Percentiles rank a stretch among this genome's conserved stretches.
These are phyloP conservation scores for Harringtonia lauricola DNA, from an alignment of 2,329 filamentous ascomycete species.

Conservation along the genomic window DNA sequence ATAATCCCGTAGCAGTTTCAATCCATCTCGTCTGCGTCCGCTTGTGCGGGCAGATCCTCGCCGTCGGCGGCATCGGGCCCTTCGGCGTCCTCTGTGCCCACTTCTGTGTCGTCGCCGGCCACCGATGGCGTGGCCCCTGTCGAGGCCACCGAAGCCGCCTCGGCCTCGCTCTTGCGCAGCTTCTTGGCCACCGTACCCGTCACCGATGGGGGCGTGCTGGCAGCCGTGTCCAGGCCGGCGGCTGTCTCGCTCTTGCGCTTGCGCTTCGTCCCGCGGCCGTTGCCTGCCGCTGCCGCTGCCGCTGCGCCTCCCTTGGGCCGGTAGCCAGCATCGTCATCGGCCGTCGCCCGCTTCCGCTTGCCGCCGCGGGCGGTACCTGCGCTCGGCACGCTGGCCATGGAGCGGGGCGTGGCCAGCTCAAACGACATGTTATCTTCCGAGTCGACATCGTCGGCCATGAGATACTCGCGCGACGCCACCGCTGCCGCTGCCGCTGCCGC, in stretches of 20 bases:
- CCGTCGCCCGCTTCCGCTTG: conserved; percentile 35
- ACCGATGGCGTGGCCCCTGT: too few species aligned
- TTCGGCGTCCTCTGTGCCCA: too few species aligned
- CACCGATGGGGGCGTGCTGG: conserved; percentile 18
- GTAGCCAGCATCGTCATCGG: conserved; percentile 48
- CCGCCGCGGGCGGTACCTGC: conserved; percentile 22
- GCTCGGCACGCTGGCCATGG: conserved; percentile 2
- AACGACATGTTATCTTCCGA: conserved; percentile 12
- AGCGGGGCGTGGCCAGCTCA: conserved; percentile 7
- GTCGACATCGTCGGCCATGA: conserved; percentile 15
- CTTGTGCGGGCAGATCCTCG: too few species aligned
- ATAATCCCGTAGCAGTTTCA: too few species aligned
- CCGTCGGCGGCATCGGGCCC: too few species aligned
- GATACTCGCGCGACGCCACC: neutral
- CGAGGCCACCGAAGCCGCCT: too few species aligned
- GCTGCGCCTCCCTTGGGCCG: conserved; percentile 41
- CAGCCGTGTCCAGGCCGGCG: conserved; percentile 4
- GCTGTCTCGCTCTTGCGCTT: conserved; percentile 51
- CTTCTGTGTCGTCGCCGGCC: too few species aligned
- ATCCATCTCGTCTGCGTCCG: too few species aligned
- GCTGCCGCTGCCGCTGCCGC: conserved; percentile 4
- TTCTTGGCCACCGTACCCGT: conserved; percentile 9
- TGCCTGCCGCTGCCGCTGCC: conserved; percentile 13
- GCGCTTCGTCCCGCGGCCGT: conserved; percentile 41
- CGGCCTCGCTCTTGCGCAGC: conserved; percentile 22